Evolutionary conservation across 192 early-diverging fungal genomes (phyloP).

Genomic region (Allomyces macrogynus): DNA sequence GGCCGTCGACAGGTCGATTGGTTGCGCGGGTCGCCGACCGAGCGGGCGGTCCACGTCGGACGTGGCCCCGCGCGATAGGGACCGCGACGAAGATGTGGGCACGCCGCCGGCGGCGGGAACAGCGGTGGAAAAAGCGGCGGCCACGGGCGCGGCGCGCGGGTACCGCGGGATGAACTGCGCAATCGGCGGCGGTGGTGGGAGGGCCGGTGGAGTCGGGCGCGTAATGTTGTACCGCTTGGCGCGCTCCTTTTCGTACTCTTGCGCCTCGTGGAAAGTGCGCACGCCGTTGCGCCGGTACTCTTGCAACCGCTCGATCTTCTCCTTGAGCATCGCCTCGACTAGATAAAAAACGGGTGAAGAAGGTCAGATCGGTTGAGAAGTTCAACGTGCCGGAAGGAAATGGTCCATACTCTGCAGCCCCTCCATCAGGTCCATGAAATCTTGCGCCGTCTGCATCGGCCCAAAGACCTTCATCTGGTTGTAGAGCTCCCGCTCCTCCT

Average conservation of each 20-base stretch:
- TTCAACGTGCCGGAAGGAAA: no score
- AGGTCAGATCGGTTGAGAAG: not conserved
- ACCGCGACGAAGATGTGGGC: not conserved
- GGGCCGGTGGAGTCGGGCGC: no score
- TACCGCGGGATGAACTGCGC: not conserved
- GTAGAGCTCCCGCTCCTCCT: slow-evolving; percentile 74
- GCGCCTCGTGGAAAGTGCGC: slow-evolving; percentile 45
- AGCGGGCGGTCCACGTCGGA: not conserved
- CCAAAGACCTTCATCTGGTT: slow-evolving; percentile 68
- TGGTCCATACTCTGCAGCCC: slow-evolving; percentile 34
- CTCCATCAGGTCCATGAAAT: slow-evolving; percentile 56
- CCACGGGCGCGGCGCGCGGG: not conserved
- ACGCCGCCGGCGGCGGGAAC: not conserved
- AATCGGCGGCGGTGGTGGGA: no score
- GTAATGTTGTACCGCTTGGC: slow-evolving; percentile 12
- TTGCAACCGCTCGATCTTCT: slow-evolving; percentile 64
- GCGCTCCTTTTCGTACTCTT: slow-evolving; percentile 53
- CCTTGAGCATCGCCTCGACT: slow-evolving; percentile 52
- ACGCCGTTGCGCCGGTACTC: slow-evolving; percentile 82
- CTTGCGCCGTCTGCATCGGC: slow-evolving; percentile 55
- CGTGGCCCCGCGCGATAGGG: not conserved
- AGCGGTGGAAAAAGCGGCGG: not conserved
- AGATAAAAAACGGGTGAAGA: slow-evolving; percentile 1
- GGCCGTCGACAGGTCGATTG: slow-evolving; percentile 54
- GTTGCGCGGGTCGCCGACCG: slow-evolving; percentile 18